Conservation (phyloP, 192 early-diverging fungal species). For the Phlyctochytrium arcticum region DNA sequence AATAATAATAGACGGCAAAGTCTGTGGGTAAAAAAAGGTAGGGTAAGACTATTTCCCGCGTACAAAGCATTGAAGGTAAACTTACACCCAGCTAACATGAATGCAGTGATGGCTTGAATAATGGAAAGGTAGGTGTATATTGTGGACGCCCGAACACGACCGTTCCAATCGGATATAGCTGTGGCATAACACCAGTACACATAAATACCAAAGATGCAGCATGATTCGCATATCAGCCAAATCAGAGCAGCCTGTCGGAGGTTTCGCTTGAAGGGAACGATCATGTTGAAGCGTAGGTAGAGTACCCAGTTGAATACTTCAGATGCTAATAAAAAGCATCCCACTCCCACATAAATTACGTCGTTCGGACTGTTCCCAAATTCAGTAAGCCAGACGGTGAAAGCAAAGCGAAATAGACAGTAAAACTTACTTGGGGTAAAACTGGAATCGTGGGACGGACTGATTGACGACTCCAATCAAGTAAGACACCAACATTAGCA, state of each 20-base stretch:
- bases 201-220: not conserved
- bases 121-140: not conserved
- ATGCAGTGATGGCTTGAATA: constrained; percentile 1
- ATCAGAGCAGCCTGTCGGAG: not conserved
- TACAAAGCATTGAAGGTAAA: not conserved
- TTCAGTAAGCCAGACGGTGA: no score
- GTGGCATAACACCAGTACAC: constrained; percentile 1
- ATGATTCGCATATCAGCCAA: constrained; percentile 5
- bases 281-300: constrained; percentile 10
- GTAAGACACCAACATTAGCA: no score
- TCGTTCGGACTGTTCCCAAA: no score
- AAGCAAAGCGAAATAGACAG: no score
- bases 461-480: no score
- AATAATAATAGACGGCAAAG: no score
- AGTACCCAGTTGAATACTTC: constrained; percentile 20
- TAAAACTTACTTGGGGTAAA: no score
- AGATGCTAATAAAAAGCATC: not conserved
- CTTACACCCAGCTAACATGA: constrained; percentile 4
- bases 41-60: no score
- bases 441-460: no score
- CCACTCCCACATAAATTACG: constrained; percentile 4
- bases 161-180: not conserved
- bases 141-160: not conserved
- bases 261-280: not conserved
- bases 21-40: no score